A percentile compares a stretch with the other conserved stretches of the same genome.
phyloP scores from a whole-genome alignment of 2,329 filamentous ascomycete genomes.

The Clarireedia paspali region DNA sequence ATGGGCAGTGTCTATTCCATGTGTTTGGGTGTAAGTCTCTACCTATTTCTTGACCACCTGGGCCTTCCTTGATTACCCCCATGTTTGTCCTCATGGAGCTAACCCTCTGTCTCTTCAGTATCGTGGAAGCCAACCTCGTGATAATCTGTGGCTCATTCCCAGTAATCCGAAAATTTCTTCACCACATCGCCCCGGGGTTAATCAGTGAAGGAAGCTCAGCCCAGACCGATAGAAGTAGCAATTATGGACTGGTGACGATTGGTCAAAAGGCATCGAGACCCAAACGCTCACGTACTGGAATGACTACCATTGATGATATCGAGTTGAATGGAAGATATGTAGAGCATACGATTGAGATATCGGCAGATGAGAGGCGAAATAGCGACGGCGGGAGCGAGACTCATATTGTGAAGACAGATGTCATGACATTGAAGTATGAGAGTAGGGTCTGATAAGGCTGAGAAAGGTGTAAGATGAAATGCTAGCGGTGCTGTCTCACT shows the following conservation, averaged over 20 bases:
- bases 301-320: not conserved
- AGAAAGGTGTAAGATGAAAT: too few species aligned
- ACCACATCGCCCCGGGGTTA: not conserved
- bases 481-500: too few species aligned
- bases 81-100: too few species aligned
- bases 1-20: constrained; percentile 1
- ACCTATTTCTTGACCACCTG: not conserved
- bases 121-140: constrained; percentile 6
- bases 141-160: constrained; percentile 8
- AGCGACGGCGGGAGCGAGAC: not conserved
- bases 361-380: not conserved
- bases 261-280: constrained; percentile 1
- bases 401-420: not conserved
- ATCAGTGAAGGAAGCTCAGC: not conserved
- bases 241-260: constrained; percentile 1
- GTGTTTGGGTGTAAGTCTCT: not conserved
- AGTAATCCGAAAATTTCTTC: not conserved
- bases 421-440: not conserved
- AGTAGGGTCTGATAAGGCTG: too few species aligned
- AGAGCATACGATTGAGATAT: not conserved
- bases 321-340: not conserved
- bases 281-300: not conserved
- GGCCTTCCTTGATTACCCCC: too few species aligned
- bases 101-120: not conserved
- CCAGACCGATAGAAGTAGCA: not conserved